Base-by-base conservation (phyloP, 1,284 basidiomycete genomes). In the Cerrena zonata region DNA sequence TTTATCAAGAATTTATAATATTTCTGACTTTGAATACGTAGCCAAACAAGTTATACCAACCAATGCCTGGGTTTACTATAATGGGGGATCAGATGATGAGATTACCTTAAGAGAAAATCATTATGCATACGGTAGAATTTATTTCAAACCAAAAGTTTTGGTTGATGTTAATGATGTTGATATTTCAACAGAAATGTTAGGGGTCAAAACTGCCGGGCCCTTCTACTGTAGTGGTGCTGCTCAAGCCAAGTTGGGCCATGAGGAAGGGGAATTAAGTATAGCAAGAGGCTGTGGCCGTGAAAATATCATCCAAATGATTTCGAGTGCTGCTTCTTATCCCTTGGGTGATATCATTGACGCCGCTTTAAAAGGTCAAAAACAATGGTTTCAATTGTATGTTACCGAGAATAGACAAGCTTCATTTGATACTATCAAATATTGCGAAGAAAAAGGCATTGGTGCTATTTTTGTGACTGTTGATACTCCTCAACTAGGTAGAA, bases 381-480 rank as follows among this genome's bases (percentile, higher is more conserved):
- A 94, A 25, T 91, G 91, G 69, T 94, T 91, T 72, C 86, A 87
- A 64, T 72, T 96, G 27, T 96, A 96, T 69, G 91, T 95, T 63
- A 84, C 92, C 68, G 73, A 73, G 44, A 78, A 91, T 61, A 79
- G 91, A 46, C 63, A 69, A 3, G 73, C 80, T 23, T 89, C 91
- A 2, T 81, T 82, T 58, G 76, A 81, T 55, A 82, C 89, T 34
- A 77, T 96, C 30, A 75, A 73, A 39, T 82, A 89, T 53, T 77
- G 92, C 22, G 84, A 89, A 57, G 61, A 65, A 18, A 69, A 86
- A 10, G 89, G 89, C 0, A 91, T 87, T 67, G 89, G 84, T 48
- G 91, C 90, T 1, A 89, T 97, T 49, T 90, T 92, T 67, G 70
- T 96, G 41, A 96, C 94, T 0, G 93, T 94, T 2, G 94, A 95